Evolutionary conservation across 1,284 basidiomycete species (phyloP).

Genomic region (Prillingera fragicola): DNA sequence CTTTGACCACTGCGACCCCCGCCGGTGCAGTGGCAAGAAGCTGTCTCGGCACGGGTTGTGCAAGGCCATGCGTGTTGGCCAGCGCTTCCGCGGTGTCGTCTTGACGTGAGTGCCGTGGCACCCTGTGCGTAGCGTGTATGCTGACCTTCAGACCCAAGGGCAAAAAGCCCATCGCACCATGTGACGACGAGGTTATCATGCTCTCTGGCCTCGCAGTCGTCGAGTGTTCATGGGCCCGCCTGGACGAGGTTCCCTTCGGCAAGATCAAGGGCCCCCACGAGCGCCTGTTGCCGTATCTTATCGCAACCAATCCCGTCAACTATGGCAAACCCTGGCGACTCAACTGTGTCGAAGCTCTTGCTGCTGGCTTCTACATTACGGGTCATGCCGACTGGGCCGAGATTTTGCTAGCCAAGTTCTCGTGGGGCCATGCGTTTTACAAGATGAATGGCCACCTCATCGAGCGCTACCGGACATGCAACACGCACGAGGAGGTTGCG

Average conservation of each 20-base stretch:
- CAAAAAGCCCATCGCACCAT: slow-evolving; percentile 70
- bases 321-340: slow-evolving; percentile 90
- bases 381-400: slow-evolving; percentile 77
- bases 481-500: slow-evolving; percentile 59
- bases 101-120: slow-evolving; percentile 63
- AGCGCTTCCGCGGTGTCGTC: slow-evolving; percentile 84
- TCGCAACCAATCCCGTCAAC: slow-evolving; percentile 90
- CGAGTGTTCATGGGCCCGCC: slow-evolving; percentile 93
- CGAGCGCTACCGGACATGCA: slow-evolving; percentile 66
- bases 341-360: slow-evolving; percentile 87
- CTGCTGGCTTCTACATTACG: slow-evolving; percentile 86
- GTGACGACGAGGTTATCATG: slow-evolving; percentile 74
- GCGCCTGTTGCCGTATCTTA: slow-evolving; percentile 78
- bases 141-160: slow-evolving; percentile 68
- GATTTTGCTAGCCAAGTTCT: slow-evolving; percentile 67
- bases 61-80: slow-evolving; percentile 74
- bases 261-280: slow-evolving; percentile 93
- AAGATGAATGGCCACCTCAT: slow-evolving; percentile 71
- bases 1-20: slow-evolving; percentile 95
- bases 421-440: slow-evolving; percentile 82
- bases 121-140: not conserved
- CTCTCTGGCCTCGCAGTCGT: slow-evolving; percentile 84
- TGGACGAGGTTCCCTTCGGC: slow-evolving; percentile 88
- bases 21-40: slow-evolving; percentile 91
- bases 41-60: slow-evolving; percentile 80